Percentiles rank a stretch among this genome's conserved stretches.
Conservation (phyloP, 2,329 filamentous ascomycete genomes). For the Sporothrix curviconia region DNA sequence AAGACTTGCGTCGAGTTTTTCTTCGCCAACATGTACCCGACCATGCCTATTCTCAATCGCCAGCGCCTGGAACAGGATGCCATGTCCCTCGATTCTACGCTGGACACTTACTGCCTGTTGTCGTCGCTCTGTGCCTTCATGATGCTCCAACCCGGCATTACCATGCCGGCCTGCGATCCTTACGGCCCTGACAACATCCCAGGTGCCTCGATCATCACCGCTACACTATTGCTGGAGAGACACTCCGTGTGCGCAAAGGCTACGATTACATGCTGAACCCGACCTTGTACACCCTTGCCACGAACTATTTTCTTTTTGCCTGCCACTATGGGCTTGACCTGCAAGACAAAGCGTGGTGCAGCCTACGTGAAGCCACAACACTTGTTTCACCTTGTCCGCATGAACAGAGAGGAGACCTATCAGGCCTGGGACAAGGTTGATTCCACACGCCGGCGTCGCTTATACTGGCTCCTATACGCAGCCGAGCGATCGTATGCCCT, state of each 20-base stretch:
- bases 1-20: slow-evolving; percentile 63
- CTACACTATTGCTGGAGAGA: slow-evolving; percentile 61
- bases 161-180: slow-evolving; percentile 45
- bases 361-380: slow-evolving; percentile 69
- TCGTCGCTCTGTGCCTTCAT: slow-evolving; percentile 61
- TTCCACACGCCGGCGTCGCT: slow-evolving; percentile 54
- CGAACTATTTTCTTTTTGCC: slow-evolving; percentile 74
- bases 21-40: slow-evolving; percentile 59
- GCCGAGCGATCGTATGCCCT: slow-evolving; percentile 68
- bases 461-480: slow-evolving; percentile 68
- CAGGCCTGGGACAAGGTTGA: slow-evolving; percentile 52
- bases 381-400: slow-evolving; percentile 54
- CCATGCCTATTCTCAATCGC: slow-evolving; percentile 56
- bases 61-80: slow-evolving; percentile 51
- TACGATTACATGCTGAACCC: slow-evolving; percentile 54
- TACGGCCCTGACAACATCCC: slow-evolving; percentile 51
- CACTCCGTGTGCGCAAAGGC: slow-evolving; percentile 56
- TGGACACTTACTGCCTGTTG: slow-evolving; percentile 58
- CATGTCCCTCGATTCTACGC: slow-evolving; percentile 54
- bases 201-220: slow-evolving; percentile 55
- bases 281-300: slow-evolving; percentile 54
- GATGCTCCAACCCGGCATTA: slow-evolving; percentile 63
- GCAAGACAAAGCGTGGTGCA: slow-evolving; percentile 73
- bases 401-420: slow-evolving; percentile 60
- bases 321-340: slow-evolving; percentile 65